These are phyloP conservation scores for Talaromyces wortmannii DNA, from an alignment of 495 filamentous ascomycete species.

Conservation along the genomic window DNA sequence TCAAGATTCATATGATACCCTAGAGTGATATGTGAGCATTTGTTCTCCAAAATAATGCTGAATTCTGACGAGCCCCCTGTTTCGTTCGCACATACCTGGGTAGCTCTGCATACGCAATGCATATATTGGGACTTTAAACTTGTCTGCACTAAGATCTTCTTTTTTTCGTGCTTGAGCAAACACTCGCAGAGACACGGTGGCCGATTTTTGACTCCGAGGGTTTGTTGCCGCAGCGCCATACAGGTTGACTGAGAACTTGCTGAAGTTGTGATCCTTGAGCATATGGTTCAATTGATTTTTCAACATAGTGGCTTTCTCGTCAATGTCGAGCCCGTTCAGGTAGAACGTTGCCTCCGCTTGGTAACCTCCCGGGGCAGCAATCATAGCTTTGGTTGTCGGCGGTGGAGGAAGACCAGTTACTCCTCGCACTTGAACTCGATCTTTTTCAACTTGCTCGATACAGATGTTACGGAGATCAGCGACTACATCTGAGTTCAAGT, in stretches of 20 bases:
- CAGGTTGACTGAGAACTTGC: slow-evolving; percentile 11
- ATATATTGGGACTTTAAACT: slow-evolving; percentile 16
- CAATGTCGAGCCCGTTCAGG: slow-evolving; percentile 10
- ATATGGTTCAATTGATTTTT: background rate
- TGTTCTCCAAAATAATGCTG: background rate
- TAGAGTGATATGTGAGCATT: background rate
- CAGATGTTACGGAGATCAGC: slow-evolving; percentile 27
- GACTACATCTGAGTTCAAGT: slow-evolving; percentile 39
- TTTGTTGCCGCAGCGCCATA: slow-evolving; percentile 9
- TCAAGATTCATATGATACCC: slow-evolving; percentile 9
- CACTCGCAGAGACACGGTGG: slow-evolving; percentile 9
- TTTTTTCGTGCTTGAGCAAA: slow-evolving; percentile 11
- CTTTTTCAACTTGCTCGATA: slow-evolving; percentile 21
- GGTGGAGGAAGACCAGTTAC: slow-evolving; percentile 34
- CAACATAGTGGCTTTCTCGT: slow-evolving; percentile 5
- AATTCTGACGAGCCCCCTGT: background rate
- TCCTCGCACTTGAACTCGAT: slow-evolving; percentile 31
- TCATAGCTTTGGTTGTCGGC: slow-evolving; percentile 36
- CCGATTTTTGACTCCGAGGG: slow-evolving; percentile 12
- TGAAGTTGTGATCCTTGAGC: slow-evolving; percentile 10
- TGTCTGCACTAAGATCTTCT: slow-evolving; percentile 10
- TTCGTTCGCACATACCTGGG: slow-evolving; percentile 5
- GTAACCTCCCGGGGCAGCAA: slow-evolving; percentile 30
- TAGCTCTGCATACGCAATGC: slow-evolving; percentile 23
- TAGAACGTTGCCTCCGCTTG: slow-evolving; percentile 16